Evolutionary conservation across 331 rosid genomes (phyloP).

Genomic region (Acacia concinna): DNA sequence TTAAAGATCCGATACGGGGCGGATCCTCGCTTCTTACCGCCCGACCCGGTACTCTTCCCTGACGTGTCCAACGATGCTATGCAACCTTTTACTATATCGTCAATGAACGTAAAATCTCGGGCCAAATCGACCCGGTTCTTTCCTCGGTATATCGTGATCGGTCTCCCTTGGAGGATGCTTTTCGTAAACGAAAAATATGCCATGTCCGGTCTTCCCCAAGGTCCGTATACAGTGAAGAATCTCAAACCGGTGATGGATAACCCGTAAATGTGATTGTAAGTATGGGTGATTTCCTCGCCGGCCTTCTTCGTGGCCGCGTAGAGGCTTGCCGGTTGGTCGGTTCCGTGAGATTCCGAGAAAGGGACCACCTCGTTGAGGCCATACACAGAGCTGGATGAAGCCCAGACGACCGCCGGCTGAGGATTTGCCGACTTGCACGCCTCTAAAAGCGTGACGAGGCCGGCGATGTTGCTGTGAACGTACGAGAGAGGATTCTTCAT

Average conservation of each 20-base stretch:
- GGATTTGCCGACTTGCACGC: slow-evolving; percentile 58
- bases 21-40: slow-evolving; percentile 53
- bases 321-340: slow-evolving; percentile 70
- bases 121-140: slow-evolving; percentile 64
- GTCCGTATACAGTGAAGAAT: slow-evolving; percentile 75
- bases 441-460: slow-evolving; percentile 62
- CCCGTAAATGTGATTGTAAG: slow-evolving; percentile 41
- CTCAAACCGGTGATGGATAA: slow-evolving; percentile 62
- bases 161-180: slow-evolving; percentile 55
- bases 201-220: slow-evolving; percentile 80
- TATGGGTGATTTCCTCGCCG: slow-evolving; percentile 24
- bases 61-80: slow-evolving; percentile 57
- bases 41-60: slow-evolving; percentile 57
- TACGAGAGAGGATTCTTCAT: slow-evolving; percentile 72
- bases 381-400: slow-evolving; percentile 72
- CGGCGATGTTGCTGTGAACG: slow-evolving; percentile 63
- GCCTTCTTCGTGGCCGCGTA: slow-evolving; percentile 47
- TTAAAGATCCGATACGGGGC: slow-evolving; percentile 61
- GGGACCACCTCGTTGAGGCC: slow-evolving; percentile 64
- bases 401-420: slow-evolving; percentile 72
- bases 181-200: slow-evolving; percentile 68
- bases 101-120: slow-evolving; percentile 76
- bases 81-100: slow-evolving; percentile 65
- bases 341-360: slow-evolving; percentile 56
- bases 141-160: slow-evolving; percentile 48